Evolutionary conservation across 331 rosid genomes (phyloP).

Genomic region (Saraca asoca): DNA sequence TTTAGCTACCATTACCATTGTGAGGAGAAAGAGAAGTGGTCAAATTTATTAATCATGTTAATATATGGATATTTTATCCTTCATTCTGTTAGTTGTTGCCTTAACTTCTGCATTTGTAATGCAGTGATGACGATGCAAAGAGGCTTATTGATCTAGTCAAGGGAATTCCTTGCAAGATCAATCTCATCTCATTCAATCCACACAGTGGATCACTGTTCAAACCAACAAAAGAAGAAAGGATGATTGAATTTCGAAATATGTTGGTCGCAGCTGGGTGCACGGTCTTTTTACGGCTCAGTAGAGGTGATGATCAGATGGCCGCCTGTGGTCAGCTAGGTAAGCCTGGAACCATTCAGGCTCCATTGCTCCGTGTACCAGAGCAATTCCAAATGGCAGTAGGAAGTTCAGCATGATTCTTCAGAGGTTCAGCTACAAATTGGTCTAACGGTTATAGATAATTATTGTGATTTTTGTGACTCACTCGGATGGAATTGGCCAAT

Average conservation of each 20-base stretch:
- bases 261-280: constrained; percentile 65
- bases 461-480: neutral
- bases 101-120: neutral
- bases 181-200: constrained; percentile 83
- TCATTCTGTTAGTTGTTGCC: constrained; percentile 11
- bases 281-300: constrained; percentile 71
- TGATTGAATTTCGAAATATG: constrained; percentile 72
- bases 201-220: constrained; percentile 80
- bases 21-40: neutral
- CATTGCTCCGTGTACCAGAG: constrained; percentile 73
- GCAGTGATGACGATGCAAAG: constrained; percentile 73
- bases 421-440: constrained; percentile 12
- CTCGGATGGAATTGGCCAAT: constrained; percentile 8
- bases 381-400: constrained; percentile 63
- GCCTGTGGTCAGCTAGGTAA: constrained; percentile 96
- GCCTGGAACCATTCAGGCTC: constrained; percentile 74
- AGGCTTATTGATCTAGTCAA: constrained; percentile 71
- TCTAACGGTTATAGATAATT: constrained; percentile 16
- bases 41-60: neutral
- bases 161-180: constrained; percentile 96
- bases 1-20: neutral
- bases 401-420: constrained; percentile 41
- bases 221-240: constrained; percentile 76
- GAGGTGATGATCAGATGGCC: constrained; percentile 98
- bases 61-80: constrained; percentile 12